Evolutionary conservation across 164 flowering plant genomes (phyloP), one percentile per base, ranked within the genome.

Genomic region (Sextonia rubra): DNA sequence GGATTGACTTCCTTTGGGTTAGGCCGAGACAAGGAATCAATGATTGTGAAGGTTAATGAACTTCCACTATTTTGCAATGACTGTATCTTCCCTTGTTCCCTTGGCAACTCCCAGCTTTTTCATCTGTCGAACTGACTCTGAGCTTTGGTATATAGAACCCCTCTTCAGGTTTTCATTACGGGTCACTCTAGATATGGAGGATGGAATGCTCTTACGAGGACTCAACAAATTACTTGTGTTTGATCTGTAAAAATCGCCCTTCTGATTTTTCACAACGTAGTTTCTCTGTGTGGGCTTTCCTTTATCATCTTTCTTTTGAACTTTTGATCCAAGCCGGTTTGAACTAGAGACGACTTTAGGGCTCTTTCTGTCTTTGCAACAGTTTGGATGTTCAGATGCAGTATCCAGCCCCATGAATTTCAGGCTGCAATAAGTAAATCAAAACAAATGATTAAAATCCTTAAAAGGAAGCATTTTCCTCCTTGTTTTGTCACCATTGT

Each of bases 91-190:
- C n/a, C 76, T 82, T 80, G 89, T 86, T 25, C 74, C 83, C 58
- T 52, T 52, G n/a, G 14, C 18, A 20, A 52, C 58, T 52, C n/a
- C 58, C 58, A 52, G 14, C 58, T 52, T 52, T 71, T 85, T 85
- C 81, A 80, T 76, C 60, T 74, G 77, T 30, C 79, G 78, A 9
- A 85, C 78, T 68, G 85, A 87, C 24, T 78, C 76, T 1, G 97
- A 90, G 80, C 84, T 85, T 76, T 87, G 91, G 78, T 90, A 92
- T 1, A 87, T 75, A 17, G 94, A 92, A 76, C 89, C 92, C 75
- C 94, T 84, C 84, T 77, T 92, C 66, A 79, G 68, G 71, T 80
- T 82, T 69, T 72, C 74, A 68, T 77, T 65, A 76, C 70, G 47
- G 27, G 77, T 83, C 17, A 75, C 60, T 47, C 74, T 78, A 71